These are phyloP conservation scores for Lecanosticta acicola DNA, from an alignment of 2,329 filamentous ascomycete genomes.

Conservation along the genomic window DNA sequence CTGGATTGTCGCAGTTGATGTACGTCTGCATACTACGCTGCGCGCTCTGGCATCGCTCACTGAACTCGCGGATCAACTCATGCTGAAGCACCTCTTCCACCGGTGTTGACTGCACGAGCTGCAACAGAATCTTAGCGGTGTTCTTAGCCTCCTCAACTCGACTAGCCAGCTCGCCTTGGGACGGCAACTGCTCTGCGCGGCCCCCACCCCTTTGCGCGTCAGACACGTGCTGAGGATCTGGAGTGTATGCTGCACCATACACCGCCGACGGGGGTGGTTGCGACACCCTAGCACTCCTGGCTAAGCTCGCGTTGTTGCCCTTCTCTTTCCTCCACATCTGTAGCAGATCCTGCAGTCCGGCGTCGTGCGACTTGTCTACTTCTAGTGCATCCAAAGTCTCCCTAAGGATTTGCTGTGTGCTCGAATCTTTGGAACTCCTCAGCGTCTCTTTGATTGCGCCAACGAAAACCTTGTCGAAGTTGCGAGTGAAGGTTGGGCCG, in stretches of 20 bases:
- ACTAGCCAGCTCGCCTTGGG: constrained; percentile 69
- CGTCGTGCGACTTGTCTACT: constrained; percentile 64
- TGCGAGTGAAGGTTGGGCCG: constrained; percentile 81
- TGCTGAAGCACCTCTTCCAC: constrained; percentile 68
- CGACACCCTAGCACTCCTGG: constrained; percentile 3
- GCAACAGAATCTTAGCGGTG: constrained; percentile 84
- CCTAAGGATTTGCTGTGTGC: constrained; percentile 77
- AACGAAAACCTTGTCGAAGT: constrained; percentile 80
- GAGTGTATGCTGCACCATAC: neutral
- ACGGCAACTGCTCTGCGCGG: constrained; percentile 50
- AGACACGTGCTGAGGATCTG: neutral
- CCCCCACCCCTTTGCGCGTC: constrained; percentile 4
- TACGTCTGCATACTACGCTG: constrained; percentile 78
- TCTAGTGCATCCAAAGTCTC: constrained; percentile 81
- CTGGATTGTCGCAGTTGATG: constrained; percentile 71
- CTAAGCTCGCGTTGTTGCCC: constrained; percentile 36
- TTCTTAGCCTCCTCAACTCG: constrained; percentile 86
- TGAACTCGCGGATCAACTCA: constrained; percentile 90
- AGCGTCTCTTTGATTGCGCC: constrained; percentile 70
- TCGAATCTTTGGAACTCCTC: constrained; percentile 62
- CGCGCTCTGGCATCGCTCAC: constrained; percentile 75
- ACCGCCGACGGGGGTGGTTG: constrained; percentile 4
- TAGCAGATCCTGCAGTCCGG: constrained; percentile 63
- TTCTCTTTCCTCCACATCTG: constrained; percentile 91
- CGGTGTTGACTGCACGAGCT: constrained; percentile 82